phyloP scores from a whole-genome alignment of 1,284 basidiomycete species.

The Ustilago nuda region DNA sequence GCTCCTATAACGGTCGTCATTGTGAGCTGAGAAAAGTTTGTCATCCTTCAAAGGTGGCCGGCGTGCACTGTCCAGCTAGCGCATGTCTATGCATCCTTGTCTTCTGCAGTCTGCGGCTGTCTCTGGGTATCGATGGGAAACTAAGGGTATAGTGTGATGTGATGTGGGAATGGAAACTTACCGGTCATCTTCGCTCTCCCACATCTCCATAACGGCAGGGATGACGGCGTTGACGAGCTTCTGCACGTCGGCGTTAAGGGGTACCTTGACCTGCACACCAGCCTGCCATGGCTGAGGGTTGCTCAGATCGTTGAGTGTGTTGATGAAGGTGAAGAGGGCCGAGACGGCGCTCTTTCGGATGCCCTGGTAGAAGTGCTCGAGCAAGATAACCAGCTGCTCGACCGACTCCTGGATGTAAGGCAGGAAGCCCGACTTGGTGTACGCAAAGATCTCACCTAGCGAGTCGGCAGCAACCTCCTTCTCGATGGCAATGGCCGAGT shows the following conservation, averaged over 20 bases:
- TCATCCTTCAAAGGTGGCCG: conserved; percentile 73
- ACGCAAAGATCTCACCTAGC: conserved; percentile 88
- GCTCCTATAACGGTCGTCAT: conserved; percentile 73
- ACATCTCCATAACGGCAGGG: conserved; percentile 84
- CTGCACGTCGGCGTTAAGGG: conserved; percentile 81
- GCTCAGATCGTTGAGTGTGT: conserved; percentile 91
- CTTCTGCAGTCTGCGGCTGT: conserved; percentile 18
- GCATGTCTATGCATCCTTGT: conserved; percentile 1
- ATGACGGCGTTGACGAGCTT: conserved; percentile 84
- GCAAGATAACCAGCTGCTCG: conserved; percentile 82
- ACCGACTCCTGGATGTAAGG: conserved; percentile 80
- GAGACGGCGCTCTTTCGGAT: conserved; percentile 94
- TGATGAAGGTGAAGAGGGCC: conserved; percentile 87
- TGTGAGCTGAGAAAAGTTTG: conserved; percentile 83
- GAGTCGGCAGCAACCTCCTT: conserved; percentile 99
- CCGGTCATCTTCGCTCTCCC: conserved; percentile 97
- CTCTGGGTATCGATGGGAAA: not conserved
- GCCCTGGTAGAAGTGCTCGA: conserved; percentile 96
- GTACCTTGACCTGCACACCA: conserved; percentile 75
- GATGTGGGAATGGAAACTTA: conserved; percentile 73
- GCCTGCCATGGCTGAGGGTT: conserved; percentile 84
- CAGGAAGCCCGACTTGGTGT: conserved; percentile 86
- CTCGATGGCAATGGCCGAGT: conserved; percentile 96
- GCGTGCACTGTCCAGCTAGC: not conserved
- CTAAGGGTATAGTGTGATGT: not conserved